Percentiles rank a stretch among this genome's conserved stretches.
Conservation (phyloP, 345 rosid genomes). For the Syzygium oleosum region DNA sequence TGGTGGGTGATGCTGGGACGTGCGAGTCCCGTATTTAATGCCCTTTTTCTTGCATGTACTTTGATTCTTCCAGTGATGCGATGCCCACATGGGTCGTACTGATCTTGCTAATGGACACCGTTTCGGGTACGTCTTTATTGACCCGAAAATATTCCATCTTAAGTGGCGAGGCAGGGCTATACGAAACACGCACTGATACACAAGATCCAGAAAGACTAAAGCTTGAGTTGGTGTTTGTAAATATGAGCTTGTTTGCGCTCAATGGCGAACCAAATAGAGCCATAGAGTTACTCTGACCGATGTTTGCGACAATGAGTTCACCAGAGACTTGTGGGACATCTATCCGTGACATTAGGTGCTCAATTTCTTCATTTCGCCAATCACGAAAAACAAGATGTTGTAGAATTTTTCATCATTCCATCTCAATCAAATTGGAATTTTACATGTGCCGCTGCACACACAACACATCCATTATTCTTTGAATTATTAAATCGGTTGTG, state of each 20-base stretch:
- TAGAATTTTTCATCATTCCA: background rate
- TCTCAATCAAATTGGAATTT: background rate
- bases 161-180: background rate
- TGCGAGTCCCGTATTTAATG: background rate
- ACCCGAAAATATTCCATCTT: background rate
- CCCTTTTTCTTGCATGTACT: background rate
- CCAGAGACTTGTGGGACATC: rapidly evolving
- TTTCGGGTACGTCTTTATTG: background rate
- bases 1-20: background rate
- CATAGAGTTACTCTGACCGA: background rate
- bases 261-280: background rate
- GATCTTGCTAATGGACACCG: background rate
- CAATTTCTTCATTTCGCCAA: background rate
- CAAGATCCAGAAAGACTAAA: background rate
- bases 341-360: background rate
- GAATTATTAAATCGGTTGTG: background rate
- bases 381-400: background rate
- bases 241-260: background rate
- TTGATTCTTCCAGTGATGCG: background rate
- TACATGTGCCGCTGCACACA: background rate
- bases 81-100: background rate
- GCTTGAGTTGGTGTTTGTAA: background rate
- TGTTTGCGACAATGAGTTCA: background rate
- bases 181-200: background rate
- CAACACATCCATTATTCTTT: background rate